These are phyloP conservation scores for Hyphodiscus hymeniophilus DNA, from an alignment of 495 filamentous ascomycete species.

Conservation along the genomic window DNA sequence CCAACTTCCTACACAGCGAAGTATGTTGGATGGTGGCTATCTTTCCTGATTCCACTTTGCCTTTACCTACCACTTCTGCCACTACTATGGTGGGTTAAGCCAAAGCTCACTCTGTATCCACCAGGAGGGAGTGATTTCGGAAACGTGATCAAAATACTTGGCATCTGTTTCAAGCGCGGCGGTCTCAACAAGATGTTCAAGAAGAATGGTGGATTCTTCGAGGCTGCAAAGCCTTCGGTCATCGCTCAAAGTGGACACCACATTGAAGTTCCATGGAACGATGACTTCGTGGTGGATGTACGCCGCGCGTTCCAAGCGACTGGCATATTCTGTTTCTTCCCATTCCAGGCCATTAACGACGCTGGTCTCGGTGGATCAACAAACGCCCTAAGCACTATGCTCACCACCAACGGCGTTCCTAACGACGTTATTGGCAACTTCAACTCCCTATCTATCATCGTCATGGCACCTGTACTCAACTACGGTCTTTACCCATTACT, in stretches of 20 bases:
- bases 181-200: constrained; percentile 47
- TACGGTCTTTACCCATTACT: constrained; percentile 59
- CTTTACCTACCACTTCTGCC: constrained; percentile 47
- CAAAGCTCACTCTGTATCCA: constrained; percentile 37
- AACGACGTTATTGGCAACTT: constrained; percentile 76
- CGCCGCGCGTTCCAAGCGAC: constrained; percentile 50
- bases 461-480: constrained; percentile 64
- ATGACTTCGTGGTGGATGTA: constrained; percentile 50
- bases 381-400: constrained; percentile 48
- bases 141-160: constrained; percentile 47
- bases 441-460: constrained; percentile 64
- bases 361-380: constrained; percentile 38
- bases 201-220: constrained; percentile 44
- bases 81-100: constrained; percentile 40
- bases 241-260: constrained; percentile 40
- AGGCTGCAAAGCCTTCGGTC: constrained; percentile 54
- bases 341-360: constrained; percentile 60
- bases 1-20: constrained; percentile 55
- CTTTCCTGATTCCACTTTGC: constrained; percentile 58
- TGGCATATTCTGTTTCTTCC: constrained; percentile 56
- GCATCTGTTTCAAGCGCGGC: constrained; percentile 44
- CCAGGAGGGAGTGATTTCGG: constrained; percentile 44
- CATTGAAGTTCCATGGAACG: constrained; percentile 37
- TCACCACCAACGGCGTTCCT: constrained; percentile 58
- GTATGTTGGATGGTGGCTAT: constrained; percentile 66